Evolutionary conservation across 805 yeast genomes (phyloP), one percentile per base, ranked within the genome.

Genomic region (Lachancea meyersii): DNA sequence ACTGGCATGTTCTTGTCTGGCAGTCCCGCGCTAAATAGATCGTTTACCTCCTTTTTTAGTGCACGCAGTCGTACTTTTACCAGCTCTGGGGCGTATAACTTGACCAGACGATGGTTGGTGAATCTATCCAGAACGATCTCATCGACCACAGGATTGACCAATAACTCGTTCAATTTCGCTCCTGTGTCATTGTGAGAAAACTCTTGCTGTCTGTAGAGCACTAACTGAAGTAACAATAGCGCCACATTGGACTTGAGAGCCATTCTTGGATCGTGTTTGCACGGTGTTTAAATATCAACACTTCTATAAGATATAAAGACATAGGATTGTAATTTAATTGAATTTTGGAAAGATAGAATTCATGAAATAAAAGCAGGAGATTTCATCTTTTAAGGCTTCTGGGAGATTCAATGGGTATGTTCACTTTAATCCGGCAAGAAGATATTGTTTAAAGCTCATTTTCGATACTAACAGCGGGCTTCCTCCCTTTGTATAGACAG

Each of bases 401-500:
- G 13, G 7, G 18, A 4, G 30, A 21, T 28, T 38, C 35, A 31
- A 38, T 38, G 41, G 41, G 41, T 38, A 38, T 21, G 41, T 37
- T 37, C 33, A 18, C 19, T 6, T 23, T 23, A 23, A 23, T 7
- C 26, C 10, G 26, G 26, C 9, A n/a, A 6, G 26, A 10, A 7
- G 26, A 6, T 23, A 7, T 23, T 7, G 9, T 10, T 23, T 23
- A 23, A 23, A 7, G 10, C 4, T 11, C 13, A 26, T 26, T 11
- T 26, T 4, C 28, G 13, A 26, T 26, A 26, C 28, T 26, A 26
- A 26, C 28, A n/a, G n/a, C n/a, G n/a, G n/a, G n/a, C n/a, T 14
- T 14, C 28, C 13, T 26, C 13, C 4, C 13, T 26, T 26, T 26
- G 13, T 16, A 46, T 50, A 76, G 91, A 82, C 46, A 80, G 77